Evolutionary conservation across 1,284 basidiomycete species (phyloP).

Genomic region (Phylloporus sp.): DNA sequence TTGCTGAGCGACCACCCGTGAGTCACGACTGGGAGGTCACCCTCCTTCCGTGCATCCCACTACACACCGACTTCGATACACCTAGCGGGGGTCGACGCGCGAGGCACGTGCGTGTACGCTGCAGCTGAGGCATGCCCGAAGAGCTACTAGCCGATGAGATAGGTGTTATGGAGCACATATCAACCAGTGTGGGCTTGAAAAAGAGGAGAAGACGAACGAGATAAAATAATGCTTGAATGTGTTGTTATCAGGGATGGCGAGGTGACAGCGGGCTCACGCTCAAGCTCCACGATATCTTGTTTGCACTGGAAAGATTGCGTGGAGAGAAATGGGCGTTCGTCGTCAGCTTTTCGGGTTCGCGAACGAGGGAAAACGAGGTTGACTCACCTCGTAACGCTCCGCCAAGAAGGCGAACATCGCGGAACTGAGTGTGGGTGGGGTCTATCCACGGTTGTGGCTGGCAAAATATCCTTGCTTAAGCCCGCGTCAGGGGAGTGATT

Average conservation of each 20-base stretch:
- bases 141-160: neutral
- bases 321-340: neutral
- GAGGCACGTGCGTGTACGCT: neutral
- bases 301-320: neutral
- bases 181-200: neutral
- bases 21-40: neutral
- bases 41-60: neutral
- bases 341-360: neutral
- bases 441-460: neutral
- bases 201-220: neutral
- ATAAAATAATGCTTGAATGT: neutral
- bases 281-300: neutral
- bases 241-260: neutral
- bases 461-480: too few species aligned
- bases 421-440: neutral
- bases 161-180: neutral
- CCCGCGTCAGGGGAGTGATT: neutral
- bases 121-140: neutral
- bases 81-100: neutral
- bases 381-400: neutral
- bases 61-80: neutral
- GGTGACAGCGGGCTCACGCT: neutral
- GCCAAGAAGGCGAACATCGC: neutral
- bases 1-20: conserved; percentile 1
- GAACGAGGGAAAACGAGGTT: neutral